These are phyloP conservation scores for Coemansia sp. DNA, from an alignment of 192 early-diverging fungal genomes.

Conservation along the genomic window DNA sequence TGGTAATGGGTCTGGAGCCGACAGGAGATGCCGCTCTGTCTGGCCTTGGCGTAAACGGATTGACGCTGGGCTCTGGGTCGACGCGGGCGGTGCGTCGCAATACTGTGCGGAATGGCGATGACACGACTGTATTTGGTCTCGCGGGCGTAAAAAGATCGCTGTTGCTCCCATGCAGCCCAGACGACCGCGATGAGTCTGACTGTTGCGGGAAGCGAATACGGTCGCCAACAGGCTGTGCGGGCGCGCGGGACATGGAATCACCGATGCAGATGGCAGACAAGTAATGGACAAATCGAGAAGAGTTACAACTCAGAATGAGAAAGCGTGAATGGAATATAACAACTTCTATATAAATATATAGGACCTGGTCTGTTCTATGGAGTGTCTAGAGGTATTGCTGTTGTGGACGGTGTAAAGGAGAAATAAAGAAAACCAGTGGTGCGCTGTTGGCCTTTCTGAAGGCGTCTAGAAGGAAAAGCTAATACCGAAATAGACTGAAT, in stretches of 20 bases:
- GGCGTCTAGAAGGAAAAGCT: no score
- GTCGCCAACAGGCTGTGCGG: slow-evolving; percentile 41
- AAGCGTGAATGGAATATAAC: not conserved
- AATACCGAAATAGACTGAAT: no score
- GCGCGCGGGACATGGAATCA: slow-evolving; percentile 20
- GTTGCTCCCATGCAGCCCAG: slow-evolving; percentile 8
- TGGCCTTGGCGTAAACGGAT: slow-evolving; percentile 49
- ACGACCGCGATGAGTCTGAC: slow-evolving; percentile 7
- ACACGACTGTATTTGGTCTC: slow-evolving; percentile 8
- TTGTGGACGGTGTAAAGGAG: not conserved
- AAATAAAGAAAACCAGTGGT: not conserved
- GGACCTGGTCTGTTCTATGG: no score
- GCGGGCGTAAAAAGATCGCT: slow-evolving; percentile 33
- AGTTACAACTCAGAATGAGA: not conserved
- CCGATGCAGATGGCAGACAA: not conserved
- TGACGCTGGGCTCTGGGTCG: slow-evolving; percentile 24
- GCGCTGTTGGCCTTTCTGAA: no score
- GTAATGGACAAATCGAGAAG: not conserved
- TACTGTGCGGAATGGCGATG: slow-evolving; percentile 35
- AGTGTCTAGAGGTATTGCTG: not conserved
- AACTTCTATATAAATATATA: no score
- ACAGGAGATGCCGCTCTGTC: slow-evolving; percentile 28
- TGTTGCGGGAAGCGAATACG: slow-evolving; percentile 36
- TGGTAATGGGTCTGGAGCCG: slow-evolving; percentile 22
- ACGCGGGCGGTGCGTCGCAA: slow-evolving; percentile 22